Evolutionary conservation across 257 asterid genomes (phyloP).

Genomic region (Solanum dulcamara): DNA sequence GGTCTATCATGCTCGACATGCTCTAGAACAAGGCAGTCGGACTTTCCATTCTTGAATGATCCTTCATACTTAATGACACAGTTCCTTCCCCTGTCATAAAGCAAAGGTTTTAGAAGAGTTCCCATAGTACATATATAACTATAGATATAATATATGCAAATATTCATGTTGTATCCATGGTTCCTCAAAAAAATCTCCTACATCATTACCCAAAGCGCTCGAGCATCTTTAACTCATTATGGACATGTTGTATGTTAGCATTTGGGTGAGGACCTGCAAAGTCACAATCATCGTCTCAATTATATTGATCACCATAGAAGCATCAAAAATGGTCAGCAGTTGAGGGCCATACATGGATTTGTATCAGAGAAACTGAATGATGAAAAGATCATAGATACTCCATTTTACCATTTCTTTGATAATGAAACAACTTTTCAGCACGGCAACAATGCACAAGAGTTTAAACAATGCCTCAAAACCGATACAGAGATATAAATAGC

Average conservation of each 20-base stretch:
- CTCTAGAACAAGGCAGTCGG: constrained; percentile 78
- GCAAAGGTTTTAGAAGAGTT: background rate
- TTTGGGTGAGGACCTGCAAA: constrained; percentile 77
- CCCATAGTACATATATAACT: background rate
- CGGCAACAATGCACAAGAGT: background rate
- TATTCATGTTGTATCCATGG: background rate
- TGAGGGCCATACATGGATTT: background rate
- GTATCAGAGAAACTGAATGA: background rate
- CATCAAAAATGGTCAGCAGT: background rate
- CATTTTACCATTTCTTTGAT: background rate
- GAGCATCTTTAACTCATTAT: constrained; percentile 82
- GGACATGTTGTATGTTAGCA: constrained; percentile 64
- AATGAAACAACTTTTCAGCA: background rate
- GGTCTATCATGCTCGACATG: constrained; percentile 91
- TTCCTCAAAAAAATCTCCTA: background rate
- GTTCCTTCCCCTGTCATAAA: constrained; percentile 64
- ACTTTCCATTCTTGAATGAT: constrained; percentile 47
- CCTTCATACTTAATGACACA: constrained; percentile 75
- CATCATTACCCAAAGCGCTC: constrained; percentile 74
- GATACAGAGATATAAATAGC: background rate
- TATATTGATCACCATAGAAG: background rate
- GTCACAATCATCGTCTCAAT: background rate
- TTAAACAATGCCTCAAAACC: background rate
- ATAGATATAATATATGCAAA: background rate
- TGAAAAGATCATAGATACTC: background rate